Conservation (phyloP, 1,284 basidiomycete genomes). For the Cryptococcus sp. region DNA sequence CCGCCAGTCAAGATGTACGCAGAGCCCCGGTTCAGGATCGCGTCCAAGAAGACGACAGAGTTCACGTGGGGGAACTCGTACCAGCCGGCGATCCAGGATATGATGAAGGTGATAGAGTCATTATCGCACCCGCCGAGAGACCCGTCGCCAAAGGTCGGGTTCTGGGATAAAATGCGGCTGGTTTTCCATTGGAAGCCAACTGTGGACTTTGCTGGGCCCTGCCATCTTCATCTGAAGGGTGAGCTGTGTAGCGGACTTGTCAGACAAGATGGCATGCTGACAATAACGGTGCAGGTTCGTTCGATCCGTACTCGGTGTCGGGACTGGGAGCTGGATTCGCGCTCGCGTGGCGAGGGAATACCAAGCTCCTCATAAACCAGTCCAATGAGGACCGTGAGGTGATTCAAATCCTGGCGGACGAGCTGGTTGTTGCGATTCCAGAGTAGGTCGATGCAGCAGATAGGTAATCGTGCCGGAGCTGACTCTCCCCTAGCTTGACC, state of each 20-base stretch:
- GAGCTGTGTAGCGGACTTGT: constrained; percentile 10
- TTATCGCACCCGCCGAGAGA: constrained; percentile 77
- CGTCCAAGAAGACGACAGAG: constrained; percentile 64
- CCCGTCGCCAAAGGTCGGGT: constrained; percentile 80
- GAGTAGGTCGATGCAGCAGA: constrained; percentile 57
- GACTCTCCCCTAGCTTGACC: constrained; percentile 39
- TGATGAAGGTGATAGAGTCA: constrained; percentile 79
- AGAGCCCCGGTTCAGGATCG: constrained; percentile 66
- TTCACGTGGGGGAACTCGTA: constrained; percentile 91
- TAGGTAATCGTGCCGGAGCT: not conserved
- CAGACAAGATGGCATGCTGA: constrained; percentile 3
- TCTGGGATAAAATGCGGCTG: constrained; percentile 92
- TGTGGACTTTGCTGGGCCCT: constrained; percentile 68
- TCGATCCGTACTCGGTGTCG: constrained; percentile 72
- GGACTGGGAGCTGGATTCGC: constrained; percentile 86
- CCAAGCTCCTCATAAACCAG: constrained; percentile 69
- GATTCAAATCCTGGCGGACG: constrained; percentile 77
- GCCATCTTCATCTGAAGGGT: constrained; percentile 84
- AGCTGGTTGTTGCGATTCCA: constrained; percentile 76
- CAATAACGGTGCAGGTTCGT: constrained; percentile 59
- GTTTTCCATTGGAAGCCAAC: constrained; percentile 79
- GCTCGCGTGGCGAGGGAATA: constrained; percentile 76
- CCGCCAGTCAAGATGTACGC: constrained; percentile 96
- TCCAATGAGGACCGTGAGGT: constrained; percentile 73
- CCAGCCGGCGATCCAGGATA: constrained; percentile 78